These are phyloP conservation scores for Penicillium glabrum DNA, from an alignment of 2,329 filamentous ascomycete species.

Conservation along the genomic window DNA sequence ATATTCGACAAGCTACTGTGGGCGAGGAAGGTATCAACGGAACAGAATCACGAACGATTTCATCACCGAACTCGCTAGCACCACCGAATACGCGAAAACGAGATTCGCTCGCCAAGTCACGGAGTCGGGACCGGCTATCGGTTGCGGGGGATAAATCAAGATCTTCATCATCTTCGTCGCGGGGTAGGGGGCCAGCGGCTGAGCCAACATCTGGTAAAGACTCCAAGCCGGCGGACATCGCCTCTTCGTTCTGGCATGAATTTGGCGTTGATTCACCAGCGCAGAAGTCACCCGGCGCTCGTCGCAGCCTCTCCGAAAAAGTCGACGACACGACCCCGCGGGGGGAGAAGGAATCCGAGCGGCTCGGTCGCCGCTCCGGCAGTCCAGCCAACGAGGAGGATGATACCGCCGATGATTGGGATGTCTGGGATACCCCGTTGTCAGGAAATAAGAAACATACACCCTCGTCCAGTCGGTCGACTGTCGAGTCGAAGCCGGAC, in stretches of 20 bases:
- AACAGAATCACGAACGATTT: conserved; percentile 39
- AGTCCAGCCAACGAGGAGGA: conserved; percentile 25
- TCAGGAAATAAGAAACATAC: conserved; percentile 36
- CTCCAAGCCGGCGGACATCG: conserved; percentile 42
- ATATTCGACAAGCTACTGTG: conserved; percentile 91
- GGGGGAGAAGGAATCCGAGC: conserved; percentile 39
- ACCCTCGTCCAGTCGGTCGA: conserved; percentile 49
- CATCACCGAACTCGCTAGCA: conserved; percentile 24
- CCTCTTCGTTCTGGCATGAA: conserved; percentile 52
- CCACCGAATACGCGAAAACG: conserved; percentile 23
- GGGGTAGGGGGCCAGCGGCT: conserved; percentile 28
- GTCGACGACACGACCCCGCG: conserved; percentile 30
- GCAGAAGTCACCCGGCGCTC: conserved; percentile 38
- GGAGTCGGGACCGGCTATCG: conserved; percentile 34
- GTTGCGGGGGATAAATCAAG: conserved; percentile 29
- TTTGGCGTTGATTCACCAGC: conserved; percentile 51
- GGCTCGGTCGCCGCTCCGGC: conserved; percentile 31
- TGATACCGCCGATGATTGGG: conserved; percentile 55
- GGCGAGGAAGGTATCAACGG: conserved; percentile 83
- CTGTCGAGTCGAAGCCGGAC: conserved; percentile 50
- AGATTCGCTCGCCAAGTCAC: conserved; percentile 32
- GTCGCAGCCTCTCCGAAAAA: conserved; percentile 23
- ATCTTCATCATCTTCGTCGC: conserved; percentile 32
- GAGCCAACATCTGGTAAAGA: conserved; percentile 42
- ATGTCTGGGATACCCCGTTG: conserved; percentile 55